These are phyloP conservation scores for Mytilinidion resinicola DNA, from an alignment of 495 filamentous ascomycete genomes.

Conservation along the genomic window DNA sequence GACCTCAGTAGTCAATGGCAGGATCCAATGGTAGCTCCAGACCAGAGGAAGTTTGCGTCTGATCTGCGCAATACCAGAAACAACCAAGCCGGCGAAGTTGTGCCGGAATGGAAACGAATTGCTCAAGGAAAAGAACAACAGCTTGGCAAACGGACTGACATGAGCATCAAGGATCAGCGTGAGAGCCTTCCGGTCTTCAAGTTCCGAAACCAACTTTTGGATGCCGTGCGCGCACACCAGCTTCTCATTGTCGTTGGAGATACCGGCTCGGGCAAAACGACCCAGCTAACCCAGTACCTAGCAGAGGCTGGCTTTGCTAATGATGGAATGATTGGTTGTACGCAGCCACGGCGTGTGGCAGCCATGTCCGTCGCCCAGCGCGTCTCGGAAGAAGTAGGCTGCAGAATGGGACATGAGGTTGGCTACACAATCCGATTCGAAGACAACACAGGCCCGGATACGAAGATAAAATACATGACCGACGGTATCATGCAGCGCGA, in stretches of 20 bases:
- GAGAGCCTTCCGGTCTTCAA: conserved; percentile 87
- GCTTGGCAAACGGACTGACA: conserved; percentile 77
- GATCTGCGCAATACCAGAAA: conserved; percentile 61
- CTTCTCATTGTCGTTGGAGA: conserved; percentile 94
- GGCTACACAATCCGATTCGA: conserved; percentile 98
- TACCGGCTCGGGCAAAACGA: conserved; percentile 96
- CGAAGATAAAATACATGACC: conserved; percentile 98
- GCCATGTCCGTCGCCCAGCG: conserved; percentile 96
- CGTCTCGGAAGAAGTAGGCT: conserved; percentile 94
- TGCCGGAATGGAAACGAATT: conserved; percentile 91
- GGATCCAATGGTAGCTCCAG: conserved; percentile 86
- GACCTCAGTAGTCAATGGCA: conserved; percentile 92
- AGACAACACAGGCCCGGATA: conserved; percentile 82
- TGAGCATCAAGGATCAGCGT: conserved; percentile 93
- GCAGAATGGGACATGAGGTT: conserved; percentile 82
- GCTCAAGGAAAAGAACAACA: conserved; percentile 75
- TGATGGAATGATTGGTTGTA: conserved; percentile 91
- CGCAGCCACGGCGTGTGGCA: conserved; percentile 92
- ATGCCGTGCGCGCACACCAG: conserved; percentile 83
- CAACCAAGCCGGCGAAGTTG: conserved; percentile 52
- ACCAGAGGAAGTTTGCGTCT: conserved; percentile 77
- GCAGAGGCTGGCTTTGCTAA: conserved; percentile 88
- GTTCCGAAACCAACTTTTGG: conserved; percentile 79
- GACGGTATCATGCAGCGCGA: conserved; percentile 97
- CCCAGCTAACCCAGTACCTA: conserved; percentile 90